Conservation (phyloP, 2,329 filamentous ascomycete species). For the Leptosphaerulina australis region DNA sequence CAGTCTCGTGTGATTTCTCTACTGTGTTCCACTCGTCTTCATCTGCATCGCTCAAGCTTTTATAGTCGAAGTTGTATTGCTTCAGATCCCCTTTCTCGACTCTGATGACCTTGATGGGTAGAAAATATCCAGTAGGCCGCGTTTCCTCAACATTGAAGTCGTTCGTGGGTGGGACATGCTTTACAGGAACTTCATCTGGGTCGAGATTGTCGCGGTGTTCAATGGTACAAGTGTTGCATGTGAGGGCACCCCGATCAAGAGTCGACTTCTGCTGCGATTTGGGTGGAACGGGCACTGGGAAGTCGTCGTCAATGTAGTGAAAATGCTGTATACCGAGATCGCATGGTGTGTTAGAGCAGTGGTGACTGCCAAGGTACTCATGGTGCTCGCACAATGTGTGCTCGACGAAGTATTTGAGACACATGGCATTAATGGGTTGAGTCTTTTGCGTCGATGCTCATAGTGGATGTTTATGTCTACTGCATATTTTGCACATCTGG, state of each 20-base stretch:
- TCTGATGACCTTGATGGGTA: neutral
- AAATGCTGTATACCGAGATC: conserved; percentile 6
- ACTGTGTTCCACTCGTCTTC: conserved; percentile 1
- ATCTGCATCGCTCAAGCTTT: conserved; percentile 11
- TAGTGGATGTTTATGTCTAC: neutral
- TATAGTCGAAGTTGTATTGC: conserved; percentile 6
- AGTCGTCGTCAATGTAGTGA: conserved; percentile 6
- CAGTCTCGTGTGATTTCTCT: neutral
- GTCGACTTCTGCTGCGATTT: neutral
- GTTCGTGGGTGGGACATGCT: conserved; percentile 10
- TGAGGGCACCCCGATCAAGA: neutral
- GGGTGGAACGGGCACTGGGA: neutral
- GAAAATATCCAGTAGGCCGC: neutral
- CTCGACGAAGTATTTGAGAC: conserved; percentile 9
- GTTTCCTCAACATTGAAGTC: neutral
- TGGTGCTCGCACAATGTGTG: conserved; percentile 4
- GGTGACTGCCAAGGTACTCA: conserved; percentile 13
- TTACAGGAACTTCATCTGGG: conserved; percentile 11
- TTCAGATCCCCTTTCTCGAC: neutral
- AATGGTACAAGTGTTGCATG: conserved; percentile 6
- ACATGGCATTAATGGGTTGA: neutral
- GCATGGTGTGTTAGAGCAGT: conserved; percentile 6
- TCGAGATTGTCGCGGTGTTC: conserved; percentile 1
- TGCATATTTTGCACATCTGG: neutral
- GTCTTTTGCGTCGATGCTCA: neutral